These are phyloP conservation scores for Claviceps cyperi DNA, from an alignment of 2,329 filamentous ascomycete species.

Conservation along the genomic window DNA sequence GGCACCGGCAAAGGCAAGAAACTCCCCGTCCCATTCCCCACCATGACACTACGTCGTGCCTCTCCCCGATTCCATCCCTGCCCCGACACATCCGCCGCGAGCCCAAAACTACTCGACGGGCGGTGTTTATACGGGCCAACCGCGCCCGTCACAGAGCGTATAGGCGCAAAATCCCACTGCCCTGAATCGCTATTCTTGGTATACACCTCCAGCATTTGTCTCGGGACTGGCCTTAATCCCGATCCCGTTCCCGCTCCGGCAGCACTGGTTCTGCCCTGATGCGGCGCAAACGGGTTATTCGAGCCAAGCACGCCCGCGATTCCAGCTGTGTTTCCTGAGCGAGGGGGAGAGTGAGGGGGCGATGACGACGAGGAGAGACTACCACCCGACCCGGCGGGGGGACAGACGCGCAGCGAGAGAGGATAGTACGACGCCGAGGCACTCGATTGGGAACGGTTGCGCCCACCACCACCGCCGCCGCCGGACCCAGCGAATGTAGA, in stretches of 20 bases:
- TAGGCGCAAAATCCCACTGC: conserved; percentile 43
- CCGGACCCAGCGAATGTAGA: conserved; percentile 49
- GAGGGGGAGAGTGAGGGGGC: too few species aligned
- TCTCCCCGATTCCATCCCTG: conserved; percentile 36
- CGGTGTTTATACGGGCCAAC: conserved; percentile 18
- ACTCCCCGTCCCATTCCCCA: conserved; percentile 35
- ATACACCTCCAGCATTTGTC: conserved; percentile 43
- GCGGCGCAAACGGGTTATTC: conserved; percentile 42
- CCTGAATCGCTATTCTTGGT: conserved; percentile 44
- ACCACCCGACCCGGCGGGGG: conserved; percentile 1
- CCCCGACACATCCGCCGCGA: conserved; percentile 35
- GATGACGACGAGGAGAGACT: too few species aligned
- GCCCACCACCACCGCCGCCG: conserved; percentile 16
- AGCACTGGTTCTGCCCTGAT: not conserved
- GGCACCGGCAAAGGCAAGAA: conserved; percentile 35
- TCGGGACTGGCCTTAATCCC: conserved; percentile 8
- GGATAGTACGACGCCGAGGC: conserved; percentile 9
- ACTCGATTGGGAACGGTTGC: conserved; percentile 20
- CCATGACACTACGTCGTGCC: conserved; percentile 38
- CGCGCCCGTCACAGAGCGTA: conserved; percentile 21
- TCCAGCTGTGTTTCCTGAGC: too few species aligned
- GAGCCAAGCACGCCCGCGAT: conserved; percentile 20
- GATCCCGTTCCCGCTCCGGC: conserved; percentile 19
- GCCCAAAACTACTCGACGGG: conserved; percentile 42
- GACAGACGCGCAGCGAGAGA: conserved; percentile 7